Evolutionary conservation across 192 early-diverging fungal genomes (phyloP).

Genomic region (Diversispora eburnea): DNA sequence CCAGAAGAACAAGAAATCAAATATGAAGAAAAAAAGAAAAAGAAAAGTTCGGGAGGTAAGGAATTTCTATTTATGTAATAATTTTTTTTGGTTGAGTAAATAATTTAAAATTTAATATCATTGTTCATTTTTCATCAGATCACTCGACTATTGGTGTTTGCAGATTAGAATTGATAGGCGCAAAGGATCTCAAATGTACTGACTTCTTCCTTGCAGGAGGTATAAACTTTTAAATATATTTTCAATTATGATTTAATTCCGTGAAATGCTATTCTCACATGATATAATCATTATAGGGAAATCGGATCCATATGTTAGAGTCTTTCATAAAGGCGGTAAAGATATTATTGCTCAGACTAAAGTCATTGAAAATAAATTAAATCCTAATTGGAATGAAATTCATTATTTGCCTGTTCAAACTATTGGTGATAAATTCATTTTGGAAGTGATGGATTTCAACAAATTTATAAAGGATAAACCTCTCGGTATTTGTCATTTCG

Average conservation of each 20-base stretch:
- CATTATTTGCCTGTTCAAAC: constrained; percentile 82
- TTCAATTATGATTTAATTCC: not conserved
- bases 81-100: too few species aligned
- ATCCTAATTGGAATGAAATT: constrained; percentile 91
- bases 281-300: constrained; percentile 44
- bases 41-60: too few species aligned
- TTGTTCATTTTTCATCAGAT: not conserved
- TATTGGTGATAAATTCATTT: constrained; percentile 63
- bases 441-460: constrained; percentile 88
- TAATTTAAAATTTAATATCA: too few species aligned
- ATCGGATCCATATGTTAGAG: constrained; percentile 88
- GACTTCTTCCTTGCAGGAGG: not conserved
- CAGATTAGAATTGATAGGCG: constrained; percentile 22
- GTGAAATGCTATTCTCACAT: not conserved
- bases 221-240: not conserved
- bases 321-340: constrained; percentile 38
- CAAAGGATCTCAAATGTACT: constrained; percentile 2
- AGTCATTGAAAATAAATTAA: constrained; percentile 74
- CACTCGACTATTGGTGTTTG: constrained; percentile 11
- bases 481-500: constrained; percentile 66
- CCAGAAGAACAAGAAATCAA: too few species aligned
- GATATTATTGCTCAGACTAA: constrained; percentile 66
- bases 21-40: too few species aligned
- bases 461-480: constrained; percentile 78
- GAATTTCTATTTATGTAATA: too few species aligned